These are phyloP conservation scores for Pseudocercospora musae DNA, from an alignment of 2,329 filamentous ascomycete genomes.

Conservation along the genomic window DNA sequence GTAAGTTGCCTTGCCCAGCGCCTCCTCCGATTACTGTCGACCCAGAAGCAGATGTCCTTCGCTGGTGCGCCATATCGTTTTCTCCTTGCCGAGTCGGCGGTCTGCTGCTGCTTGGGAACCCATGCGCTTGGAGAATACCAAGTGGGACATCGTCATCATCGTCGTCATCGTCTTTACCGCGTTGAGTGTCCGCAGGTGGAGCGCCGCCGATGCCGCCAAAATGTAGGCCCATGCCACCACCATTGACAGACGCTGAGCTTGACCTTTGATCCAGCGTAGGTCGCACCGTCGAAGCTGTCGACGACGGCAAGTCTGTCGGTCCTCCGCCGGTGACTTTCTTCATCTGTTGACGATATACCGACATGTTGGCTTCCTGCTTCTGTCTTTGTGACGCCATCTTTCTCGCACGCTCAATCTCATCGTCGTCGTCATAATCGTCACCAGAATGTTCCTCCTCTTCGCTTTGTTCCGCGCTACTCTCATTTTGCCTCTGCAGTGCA, in stretches of 20 bases:
- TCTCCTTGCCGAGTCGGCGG: constrained; percentile 66
- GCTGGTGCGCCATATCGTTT: constrained; percentile 56
- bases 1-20: constrained; percentile 55
- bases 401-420: constrained; percentile 72
- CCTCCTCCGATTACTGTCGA: constrained; percentile 43
- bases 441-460: constrained; percentile 51
- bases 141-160: constrained; percentile 87
- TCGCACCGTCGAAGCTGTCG: constrained; percentile 44
- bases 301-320: constrained; percentile 42
- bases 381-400: constrained; percentile 71
- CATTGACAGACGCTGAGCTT: constrained; percentile 22
- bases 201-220: constrained; percentile 33
- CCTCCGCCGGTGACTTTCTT: constrained; percentile 88
- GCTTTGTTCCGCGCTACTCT: constrained; percentile 39
- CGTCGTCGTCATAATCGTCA: constrained; percentile 66
- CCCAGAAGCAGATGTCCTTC: constrained; percentile 46
- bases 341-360: constrained; percentile 90
- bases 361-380: constrained; percentile 86
- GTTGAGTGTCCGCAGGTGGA: constrained; percentile 26
- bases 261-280: constrained; percentile 55
- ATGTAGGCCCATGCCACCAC: constrained; percentile 22
- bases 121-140: constrained; percentile 81
- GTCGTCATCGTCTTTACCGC: constrained; percentile 51
- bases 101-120: constrained; percentile 75
- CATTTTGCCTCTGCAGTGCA: constrained; percentile 65